These are phyloP conservation scores for Diplodia sapinea DNA, from an alignment of 2,329 filamentous ascomycete species.

Conservation along the genomic window DNA sequence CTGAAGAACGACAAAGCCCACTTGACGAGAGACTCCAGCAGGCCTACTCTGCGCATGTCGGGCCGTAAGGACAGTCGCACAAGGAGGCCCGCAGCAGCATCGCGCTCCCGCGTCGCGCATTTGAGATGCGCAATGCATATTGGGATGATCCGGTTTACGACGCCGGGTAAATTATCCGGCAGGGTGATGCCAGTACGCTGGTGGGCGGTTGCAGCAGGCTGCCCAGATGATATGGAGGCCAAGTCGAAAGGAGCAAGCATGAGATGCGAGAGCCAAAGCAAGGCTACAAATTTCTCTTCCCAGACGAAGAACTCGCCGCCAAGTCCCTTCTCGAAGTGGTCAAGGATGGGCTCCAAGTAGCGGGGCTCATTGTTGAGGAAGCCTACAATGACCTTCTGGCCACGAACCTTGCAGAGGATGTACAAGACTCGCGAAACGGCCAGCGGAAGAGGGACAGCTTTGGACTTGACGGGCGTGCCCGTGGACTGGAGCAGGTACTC, in stretches of 20 bases:
- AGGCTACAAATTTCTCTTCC: constrained; percentile 86
- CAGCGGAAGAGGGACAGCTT: constrained; percentile 39
- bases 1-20: constrained; percentile 72
- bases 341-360: constrained; percentile 80
- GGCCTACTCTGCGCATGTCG: constrained; percentile 82
- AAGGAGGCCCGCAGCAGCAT: constrained; percentile 82
- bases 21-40: constrained; percentile 70
- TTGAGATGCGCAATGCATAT: constrained; percentile 74
- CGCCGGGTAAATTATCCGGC: constrained; percentile 67
- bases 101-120: constrained; percentile 82
- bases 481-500: constrained; percentile 52
- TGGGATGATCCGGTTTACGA: constrained; percentile 72
- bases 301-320: constrained; percentile 57
- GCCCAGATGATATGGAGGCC: constrained; percentile 72
- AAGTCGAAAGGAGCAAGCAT: constrained; percentile 83
- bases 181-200: constrained; percentile 58
- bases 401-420: constrained; percentile 90
- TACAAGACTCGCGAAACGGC: constrained; percentile 84
- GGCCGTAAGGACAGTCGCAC: constrained; percentile 80
- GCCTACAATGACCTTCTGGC: constrained; percentile 87
- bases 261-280: constrained; percentile 74
- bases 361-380: constrained; percentile 91
- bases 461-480: background rate
- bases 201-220: constrained; percentile 47
- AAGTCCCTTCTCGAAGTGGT: constrained; percentile 70